Conservation (phyloP, 139 green algal genomes). For the Chlamydomonas sphaeroides region DNA sequence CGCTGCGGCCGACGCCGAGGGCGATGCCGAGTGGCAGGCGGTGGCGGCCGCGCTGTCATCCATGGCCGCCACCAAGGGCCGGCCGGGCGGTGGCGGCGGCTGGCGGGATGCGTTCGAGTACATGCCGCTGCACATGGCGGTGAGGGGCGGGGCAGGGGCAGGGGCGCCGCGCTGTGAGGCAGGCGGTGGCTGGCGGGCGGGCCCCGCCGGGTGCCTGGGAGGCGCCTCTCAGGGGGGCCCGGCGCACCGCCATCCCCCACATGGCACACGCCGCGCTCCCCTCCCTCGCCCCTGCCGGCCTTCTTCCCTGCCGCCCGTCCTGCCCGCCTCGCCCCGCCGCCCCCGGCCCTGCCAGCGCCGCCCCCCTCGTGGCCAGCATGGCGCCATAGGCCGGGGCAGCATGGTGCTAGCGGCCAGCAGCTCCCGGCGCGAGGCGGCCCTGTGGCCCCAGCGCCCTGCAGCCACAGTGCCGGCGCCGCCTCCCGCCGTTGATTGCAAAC, state of each 20-base stretch:
- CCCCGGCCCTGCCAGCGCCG: too few relatives aligned
- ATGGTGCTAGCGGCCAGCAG: too few relatives aligned
- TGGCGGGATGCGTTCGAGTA: slow-evolving; percentile 80
- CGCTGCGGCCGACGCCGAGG: neutral
- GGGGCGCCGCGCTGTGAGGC: neutral
- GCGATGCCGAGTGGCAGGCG: slow-evolving; percentile 49
- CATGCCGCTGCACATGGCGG: slow-evolving; percentile 80
- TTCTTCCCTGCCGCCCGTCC: too few relatives aligned
- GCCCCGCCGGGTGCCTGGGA: too few relatives aligned
- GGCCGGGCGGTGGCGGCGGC: slow-evolving; percentile 55
- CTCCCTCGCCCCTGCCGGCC: too few relatives aligned
- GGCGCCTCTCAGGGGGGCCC: too few relatives aligned
- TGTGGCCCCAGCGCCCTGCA: neutral
- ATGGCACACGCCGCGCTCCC: too few relatives aligned
- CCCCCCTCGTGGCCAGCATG: too few relatives aligned
- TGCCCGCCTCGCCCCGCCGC: too few relatives aligned
- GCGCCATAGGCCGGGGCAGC: too few relatives aligned
- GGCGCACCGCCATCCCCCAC: too few relatives aligned
- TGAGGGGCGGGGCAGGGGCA: slow-evolving; percentile 13
- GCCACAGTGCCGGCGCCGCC: neutral
- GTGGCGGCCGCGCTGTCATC: slow-evolving; percentile 61
- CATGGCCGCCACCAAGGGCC: slow-evolving; percentile 74
- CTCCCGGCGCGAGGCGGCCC: too few relatives aligned
- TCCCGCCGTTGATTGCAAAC: neutral
- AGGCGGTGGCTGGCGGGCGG: neutral